Evolutionary conservation across 306 rosid species (phyloP).

Genomic region (Inga laurina): DNA sequence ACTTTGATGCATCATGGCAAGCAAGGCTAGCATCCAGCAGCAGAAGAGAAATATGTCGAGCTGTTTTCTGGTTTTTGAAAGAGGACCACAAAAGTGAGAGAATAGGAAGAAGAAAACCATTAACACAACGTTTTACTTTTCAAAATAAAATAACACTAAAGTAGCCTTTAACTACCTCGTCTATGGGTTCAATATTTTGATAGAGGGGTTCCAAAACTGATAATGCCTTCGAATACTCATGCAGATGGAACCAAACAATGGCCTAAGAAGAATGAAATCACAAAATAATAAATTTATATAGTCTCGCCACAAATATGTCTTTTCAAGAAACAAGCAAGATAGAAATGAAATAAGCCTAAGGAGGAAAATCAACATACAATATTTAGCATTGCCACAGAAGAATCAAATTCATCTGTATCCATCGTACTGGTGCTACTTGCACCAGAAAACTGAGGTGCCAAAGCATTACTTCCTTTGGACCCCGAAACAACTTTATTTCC

Average conservation of each 20-base stretch:
- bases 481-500: conserved; percentile 67
- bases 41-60: conserved; percentile 86
- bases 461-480: conserved; percentile 63
- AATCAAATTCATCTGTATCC: conserved; percentile 82
- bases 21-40: conserved; percentile 96
- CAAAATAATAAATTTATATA: conserved; percentile 21
- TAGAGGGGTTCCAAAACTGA: conserved; percentile 86
- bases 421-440: conserved; percentile 44
- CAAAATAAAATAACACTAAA: conserved; percentile 18
- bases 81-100: conserved; percentile 16
- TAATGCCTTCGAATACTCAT: conserved; percentile 74
- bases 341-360: conserved; percentile 23
- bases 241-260: conserved; percentile 90
- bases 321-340: conserved; percentile 20
- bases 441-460: conserved; percentile 52
- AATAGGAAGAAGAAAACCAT: conserved; percentile 25
- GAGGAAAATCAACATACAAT: conserved; percentile 48
- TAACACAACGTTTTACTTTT: conserved; percentile 28
- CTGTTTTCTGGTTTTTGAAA: conserved; percentile 71
- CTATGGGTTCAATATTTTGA: conserved; percentile 91
- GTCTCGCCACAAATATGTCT: conserved; percentile 1
- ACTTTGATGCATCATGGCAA: conserved; percentile 85
- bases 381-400: conserved; percentile 65
- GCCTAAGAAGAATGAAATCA: conserved; percentile 56
- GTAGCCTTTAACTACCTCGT: conserved; percentile 64